Conservation (phyloP, 208 protist species). For the Leishmania major region DNA sequence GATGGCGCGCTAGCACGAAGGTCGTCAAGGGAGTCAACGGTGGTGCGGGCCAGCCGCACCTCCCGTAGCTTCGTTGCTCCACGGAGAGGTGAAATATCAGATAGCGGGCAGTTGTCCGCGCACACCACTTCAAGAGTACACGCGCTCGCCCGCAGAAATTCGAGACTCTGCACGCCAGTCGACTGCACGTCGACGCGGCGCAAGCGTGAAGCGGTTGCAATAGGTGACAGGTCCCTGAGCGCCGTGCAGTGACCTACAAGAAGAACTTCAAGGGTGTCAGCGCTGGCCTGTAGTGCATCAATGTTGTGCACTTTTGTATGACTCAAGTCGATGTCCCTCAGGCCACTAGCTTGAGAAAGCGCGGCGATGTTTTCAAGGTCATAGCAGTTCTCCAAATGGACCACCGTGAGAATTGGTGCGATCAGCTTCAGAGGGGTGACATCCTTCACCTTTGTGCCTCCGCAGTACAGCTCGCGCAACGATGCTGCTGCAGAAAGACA, state of each 20-base stretch:
- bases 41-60: conserved; percentile 5
- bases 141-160: neutral
- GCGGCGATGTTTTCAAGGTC: neutral
- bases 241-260: neutral
- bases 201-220: neutral
- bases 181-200: neutral
- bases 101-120: conserved; percentile 8
- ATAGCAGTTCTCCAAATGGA: neutral
- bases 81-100: conserved; percentile 2
- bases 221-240: neutral
- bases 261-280: neutral
- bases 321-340: neutral
- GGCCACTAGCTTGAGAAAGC: neutral
- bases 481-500: neutral
- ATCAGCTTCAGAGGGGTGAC: neutral
- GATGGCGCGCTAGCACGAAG: neutral
- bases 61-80: neutral
- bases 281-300: neutral
- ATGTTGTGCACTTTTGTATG: neutral
- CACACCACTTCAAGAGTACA: conserved; percentile 6
- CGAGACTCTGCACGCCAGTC: conserved; percentile 4
- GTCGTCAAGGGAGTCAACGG: neutral
- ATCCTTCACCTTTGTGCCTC: conserved; percentile 1
- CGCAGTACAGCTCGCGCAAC: conserved; percentile 7
- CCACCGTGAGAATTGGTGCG: neutral